These are phyloP conservation scores for Pichia cabralensis DNA, from an alignment of 805 yeast species.

Conservation along the genomic window DNA sequence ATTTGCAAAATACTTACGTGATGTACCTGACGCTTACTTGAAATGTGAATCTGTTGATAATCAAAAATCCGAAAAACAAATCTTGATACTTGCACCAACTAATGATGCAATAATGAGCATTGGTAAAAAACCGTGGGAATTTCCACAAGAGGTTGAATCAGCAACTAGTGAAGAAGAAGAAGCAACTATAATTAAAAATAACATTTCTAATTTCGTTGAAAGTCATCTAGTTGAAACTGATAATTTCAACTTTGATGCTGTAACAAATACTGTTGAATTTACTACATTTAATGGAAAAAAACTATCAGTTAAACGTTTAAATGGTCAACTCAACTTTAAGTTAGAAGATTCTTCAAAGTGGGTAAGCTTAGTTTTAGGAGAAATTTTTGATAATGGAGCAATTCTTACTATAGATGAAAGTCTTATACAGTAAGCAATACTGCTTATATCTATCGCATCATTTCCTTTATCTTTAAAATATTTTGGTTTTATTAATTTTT, in stretches of 20 bases:
- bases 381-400: constrained; percentile 36
- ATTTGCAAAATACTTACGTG: constrained; percentile 64
- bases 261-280: constrained; percentile 20
- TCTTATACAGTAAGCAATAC: too few species aligned
- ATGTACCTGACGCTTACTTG: constrained; percentile 37
- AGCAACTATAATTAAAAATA: constrained; percentile 40
- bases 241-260: constrained; percentile 11
- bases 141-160: constrained; percentile 40
- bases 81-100: constrained; percentile 63
- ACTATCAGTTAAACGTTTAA: constrained; percentile 28
- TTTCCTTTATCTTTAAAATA: not conserved
- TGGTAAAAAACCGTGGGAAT: constrained; percentile 69
- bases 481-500: not conserved
- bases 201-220: constrained; percentile 48
- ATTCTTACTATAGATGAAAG: constrained; percentile 33
- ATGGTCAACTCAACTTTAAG: constrained; percentile 27
- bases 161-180: constrained; percentile 26
- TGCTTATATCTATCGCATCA: not conserved
- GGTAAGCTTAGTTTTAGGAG: constrained; percentile 27
- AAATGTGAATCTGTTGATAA: constrained; percentile 33
- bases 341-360: constrained; percentile 25
- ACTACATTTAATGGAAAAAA: constrained; percentile 26
- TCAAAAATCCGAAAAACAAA: constrained; percentile 9
- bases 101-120: constrained; percentile 48
- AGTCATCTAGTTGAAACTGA: constrained; percentile 45